These are phyloP conservation scores for Clathrus columnatus DNA, from an alignment of 768 basidiomycete genomes.

Conservation along the genomic window DNA sequence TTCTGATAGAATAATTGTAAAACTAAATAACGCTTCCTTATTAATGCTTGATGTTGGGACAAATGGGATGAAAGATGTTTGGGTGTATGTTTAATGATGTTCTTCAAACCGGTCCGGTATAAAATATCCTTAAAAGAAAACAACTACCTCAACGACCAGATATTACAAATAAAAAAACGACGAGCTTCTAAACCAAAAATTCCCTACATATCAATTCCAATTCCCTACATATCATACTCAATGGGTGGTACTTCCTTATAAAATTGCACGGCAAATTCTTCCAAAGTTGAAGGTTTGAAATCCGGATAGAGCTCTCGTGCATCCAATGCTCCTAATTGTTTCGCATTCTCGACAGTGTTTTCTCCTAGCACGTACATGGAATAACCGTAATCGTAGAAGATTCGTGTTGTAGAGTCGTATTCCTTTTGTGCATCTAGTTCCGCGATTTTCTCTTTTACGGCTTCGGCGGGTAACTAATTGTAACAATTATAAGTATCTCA, in stretches of 20 bases:
- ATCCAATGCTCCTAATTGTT: conserved; percentile 21
- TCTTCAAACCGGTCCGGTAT: too few species aligned
- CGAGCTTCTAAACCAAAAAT: too few species aligned
- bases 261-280: conserved; percentile 20
- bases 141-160: too few species aligned
- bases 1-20: too few species aligned
- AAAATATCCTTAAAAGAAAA: too few species aligned
- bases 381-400: not conserved
- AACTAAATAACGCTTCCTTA: too few species aligned
- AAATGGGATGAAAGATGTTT: too few species aligned
- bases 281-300: conserved; percentile 13
- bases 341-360: conserved; percentile 4
- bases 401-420: not conserved
- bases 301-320: conserved; percentile 25
- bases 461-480: not conserved
- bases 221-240: not conserved
- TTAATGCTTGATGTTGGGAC: too few species aligned
- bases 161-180: too few species aligned
- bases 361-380: not conserved
- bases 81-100: too few species aligned
- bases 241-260: conserved; percentile 7
- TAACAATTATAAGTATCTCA: too few species aligned
- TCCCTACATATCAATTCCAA: not conserved
- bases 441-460: not conserved
- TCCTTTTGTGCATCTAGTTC: too few species aligned